Conservation (phyloP, 805 yeast species). For the Metschnikowia proteae region DNA sequence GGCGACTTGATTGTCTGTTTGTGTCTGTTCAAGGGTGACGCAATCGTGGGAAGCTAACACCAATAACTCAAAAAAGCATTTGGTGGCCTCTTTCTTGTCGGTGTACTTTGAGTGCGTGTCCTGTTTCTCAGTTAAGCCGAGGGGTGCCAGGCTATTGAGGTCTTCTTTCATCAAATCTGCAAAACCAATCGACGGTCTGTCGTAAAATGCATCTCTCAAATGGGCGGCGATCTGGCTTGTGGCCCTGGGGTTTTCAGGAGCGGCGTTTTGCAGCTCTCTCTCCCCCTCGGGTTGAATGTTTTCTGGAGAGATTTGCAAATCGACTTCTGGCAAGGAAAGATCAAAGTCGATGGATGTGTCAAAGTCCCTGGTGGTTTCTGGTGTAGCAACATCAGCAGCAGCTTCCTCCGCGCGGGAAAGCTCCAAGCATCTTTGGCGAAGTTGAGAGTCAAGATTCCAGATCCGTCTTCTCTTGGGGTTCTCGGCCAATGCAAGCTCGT, state of each 20-base stretch:
- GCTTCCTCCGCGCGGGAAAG: conserved; percentile 23
- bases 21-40: conserved; percentile 54
- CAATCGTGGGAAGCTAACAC: conserved; percentile 79
- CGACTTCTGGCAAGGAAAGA: conserved; percentile 25
- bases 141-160: conserved; percentile 14
- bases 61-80: conserved; percentile 75
- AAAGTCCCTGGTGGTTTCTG: conserved; percentile 9
- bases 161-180: conserved; percentile 41
- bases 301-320: conserved; percentile 17
- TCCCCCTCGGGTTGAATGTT: conserved; percentile 11
- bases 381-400: not conserved
- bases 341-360: conserved; percentile 25
- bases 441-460: conserved; percentile 30
- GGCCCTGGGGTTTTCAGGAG: conserved; percentile 38
- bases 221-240: conserved; percentile 53
- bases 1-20: conserved; percentile 38
- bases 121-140: conserved; percentile 19
- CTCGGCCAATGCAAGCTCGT: conserved; percentile 31
- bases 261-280: conserved; percentile 17
- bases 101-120: conserved; percentile 23
- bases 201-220: conserved; percentile 34
- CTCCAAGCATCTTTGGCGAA: conserved; percentile 28
- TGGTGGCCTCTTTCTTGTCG: conserved; percentile 58
- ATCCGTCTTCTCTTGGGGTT: conserved; percentile 27
- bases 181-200: conserved; percentile 24